Evolutionary conservation across 306 rosid species (phyloP).

Genomic region (Hylodesmum podocarpum): DNA sequence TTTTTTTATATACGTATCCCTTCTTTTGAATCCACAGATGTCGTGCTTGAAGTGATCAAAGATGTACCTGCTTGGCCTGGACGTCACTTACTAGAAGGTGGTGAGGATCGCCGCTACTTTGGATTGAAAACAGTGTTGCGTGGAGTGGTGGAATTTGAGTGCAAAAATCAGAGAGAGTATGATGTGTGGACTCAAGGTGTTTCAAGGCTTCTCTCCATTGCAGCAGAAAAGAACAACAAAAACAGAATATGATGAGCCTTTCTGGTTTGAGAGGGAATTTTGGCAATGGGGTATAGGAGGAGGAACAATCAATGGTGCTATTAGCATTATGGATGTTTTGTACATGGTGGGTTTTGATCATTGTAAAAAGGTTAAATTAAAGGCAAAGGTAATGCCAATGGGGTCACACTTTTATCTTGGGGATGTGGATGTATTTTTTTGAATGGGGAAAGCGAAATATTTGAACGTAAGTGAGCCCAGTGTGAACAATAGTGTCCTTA

Average conservation of each 20-base stretch:
- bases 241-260: constrained; percentile 52
- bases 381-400: constrained; percentile 53
- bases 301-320: neutral
- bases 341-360: constrained; percentile 40
- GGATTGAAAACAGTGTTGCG: constrained; percentile 77
- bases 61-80: constrained; percentile 97
- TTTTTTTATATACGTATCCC: constrained; percentile 33
- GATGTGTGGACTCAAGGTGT: constrained; percentile 95
- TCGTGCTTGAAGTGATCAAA: constrained; percentile 72
- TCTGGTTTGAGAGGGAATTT: neutral
- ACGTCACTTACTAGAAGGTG: constrained; percentile 84
- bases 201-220: constrained; percentile 68
- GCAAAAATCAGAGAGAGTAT: constrained; percentile 75
- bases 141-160: constrained; percentile 85
- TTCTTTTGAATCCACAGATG: constrained; percentile 50
- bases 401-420: constrained; percentile 38
- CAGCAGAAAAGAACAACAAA: constrained; percentile 58
- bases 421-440: constrained; percentile 40
- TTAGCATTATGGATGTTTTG: constrained; percentile 30
- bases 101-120: constrained; percentile 84
- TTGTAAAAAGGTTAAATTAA: constrained; percentile 57
- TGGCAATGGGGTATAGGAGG: constrained; percentile 19
- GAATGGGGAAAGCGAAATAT: constrained; percentile 45
- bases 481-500: constrained; percentile 45
- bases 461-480: constrained; percentile 45